These are phyloP conservation scores for Dendrobium chrysotoxum DNA, from an alignment of 106 monocot species.

Conservation along the genomic window DNA sequence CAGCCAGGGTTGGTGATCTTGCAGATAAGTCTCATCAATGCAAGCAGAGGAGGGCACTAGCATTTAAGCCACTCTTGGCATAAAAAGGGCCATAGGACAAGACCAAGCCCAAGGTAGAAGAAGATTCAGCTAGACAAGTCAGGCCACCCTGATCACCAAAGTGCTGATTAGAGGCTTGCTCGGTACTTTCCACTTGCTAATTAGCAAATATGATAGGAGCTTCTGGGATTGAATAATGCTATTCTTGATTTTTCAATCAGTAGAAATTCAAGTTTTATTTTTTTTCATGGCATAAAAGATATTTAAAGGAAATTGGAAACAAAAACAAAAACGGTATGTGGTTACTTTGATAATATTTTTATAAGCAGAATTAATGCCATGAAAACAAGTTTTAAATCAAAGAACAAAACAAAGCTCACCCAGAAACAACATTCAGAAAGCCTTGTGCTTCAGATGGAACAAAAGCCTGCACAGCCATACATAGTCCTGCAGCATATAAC, in stretches of 20 bases:
- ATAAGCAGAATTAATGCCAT: background rate
- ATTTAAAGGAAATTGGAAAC: too few species aligned
- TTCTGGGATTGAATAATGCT: background rate
- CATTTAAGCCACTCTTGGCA: background rate
- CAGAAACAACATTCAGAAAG: conserved; percentile 60
- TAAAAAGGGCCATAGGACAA: background rate
- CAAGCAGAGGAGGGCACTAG: background rate
- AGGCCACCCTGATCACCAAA: background rate
- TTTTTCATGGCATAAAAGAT: too few species aligned
- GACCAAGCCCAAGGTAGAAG: background rate
- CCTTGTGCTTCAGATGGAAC: conserved; percentile 46
- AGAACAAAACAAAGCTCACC: conserved; percentile 33
- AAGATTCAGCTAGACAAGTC: background rate
- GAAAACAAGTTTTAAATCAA: background rate
- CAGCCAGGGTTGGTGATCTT: too few species aligned
- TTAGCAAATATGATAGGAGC: background rate
- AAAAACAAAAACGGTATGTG: too few species aligned
- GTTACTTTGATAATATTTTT: background rate
- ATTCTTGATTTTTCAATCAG: background rate
- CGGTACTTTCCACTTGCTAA: background rate
- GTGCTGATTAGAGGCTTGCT: background rate
- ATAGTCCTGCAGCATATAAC: conserved; percentile 61
- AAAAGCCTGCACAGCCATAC: conserved; percentile 89
- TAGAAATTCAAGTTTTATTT: background rate
- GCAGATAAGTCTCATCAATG: too few species aligned